Evolutionary conservation across 139 green algal genomes (phyloP), one percentile per base, ranked within the genome.

Genomic region (Picochlorum costavermella): DNA sequence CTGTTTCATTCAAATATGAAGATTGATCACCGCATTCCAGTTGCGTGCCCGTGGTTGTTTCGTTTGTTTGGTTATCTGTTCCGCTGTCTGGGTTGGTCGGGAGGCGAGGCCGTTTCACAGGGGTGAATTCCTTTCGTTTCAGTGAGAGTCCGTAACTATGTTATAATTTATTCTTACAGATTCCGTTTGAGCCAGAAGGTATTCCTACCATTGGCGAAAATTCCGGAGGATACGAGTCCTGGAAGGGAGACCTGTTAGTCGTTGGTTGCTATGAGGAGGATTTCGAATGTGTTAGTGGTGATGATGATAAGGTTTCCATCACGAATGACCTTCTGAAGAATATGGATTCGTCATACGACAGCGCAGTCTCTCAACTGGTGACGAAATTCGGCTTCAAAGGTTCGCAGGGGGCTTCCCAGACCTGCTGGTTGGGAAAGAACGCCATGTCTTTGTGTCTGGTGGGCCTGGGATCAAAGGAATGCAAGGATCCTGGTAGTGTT

Each of bases 361-460:
- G 77, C 9, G 70, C 73, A 4, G 20, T 95, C 40, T 51, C 63
- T 3, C 83, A 89, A 33, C 64, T 89, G 2, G 61, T 92, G 5
- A 43, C 67, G 3, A 59, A 56, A 16, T 75, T 81, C 28, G 86
- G 85, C 6, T 92, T 95, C 73, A 86, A 85, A 59, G 87, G 77
- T 20, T 88, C 86, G 65, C 31, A 72, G 67, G 77, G 77, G 30
- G 75, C 59, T 48, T 68, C 53, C 11, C 56, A 66, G 30, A 56
- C 55, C 29, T 45, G 65, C 30, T 37, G 23, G 50, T 17, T 64
- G 5, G 49, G 73, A 56, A 58, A 61, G 25, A 53, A 59, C 5
- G 50, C 56, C 30, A 23, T 61, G 31, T 75, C 70, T 44, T 55
- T 95, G 2, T 79, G 64, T 4, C 57, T 96, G 23, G 69, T 86